phyloP scores from a whole-genome alignment of 2,329 filamentous ascomycete species.

The Cladosporium sp. region DNA sequence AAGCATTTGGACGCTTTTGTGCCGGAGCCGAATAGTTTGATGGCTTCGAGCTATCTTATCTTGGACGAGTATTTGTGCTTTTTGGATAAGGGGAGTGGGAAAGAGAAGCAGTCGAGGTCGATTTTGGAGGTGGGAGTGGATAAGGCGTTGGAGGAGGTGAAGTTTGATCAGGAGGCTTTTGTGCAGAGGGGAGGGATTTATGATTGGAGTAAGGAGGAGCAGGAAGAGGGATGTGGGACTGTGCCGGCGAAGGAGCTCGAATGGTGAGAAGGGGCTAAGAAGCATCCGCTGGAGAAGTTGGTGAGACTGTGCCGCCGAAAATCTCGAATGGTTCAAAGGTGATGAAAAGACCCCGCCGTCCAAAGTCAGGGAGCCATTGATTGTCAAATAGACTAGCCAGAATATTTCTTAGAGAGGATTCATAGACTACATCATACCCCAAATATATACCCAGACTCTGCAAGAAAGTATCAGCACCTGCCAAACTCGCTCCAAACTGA shows the following conservation, averaged over 20 bases:
- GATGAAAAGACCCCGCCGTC: too few relatives aligned
- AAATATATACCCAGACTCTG: too few relatives aligned
- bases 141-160: constrained; percentile 40
- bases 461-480: too few relatives aligned
- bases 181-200: constrained; percentile 44
- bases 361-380: too few relatives aligned
- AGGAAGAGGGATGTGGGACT: constrained; percentile 5
- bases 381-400: too few relatives aligned
- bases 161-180: constrained; percentile 46
- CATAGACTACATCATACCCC: too few relatives aligned
- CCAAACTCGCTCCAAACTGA: too few relatives aligned
- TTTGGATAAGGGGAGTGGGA: constrained; percentile 39
- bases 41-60: constrained; percentile 49
- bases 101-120: constrained; percentile 29
- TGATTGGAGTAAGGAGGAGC: constrained; percentile 37
- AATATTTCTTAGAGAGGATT: too few relatives aligned
- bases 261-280: constrained; percentile 9
- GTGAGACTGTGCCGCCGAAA: too few relatives aligned
- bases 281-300: too few relatives aligned
- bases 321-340: too few relatives aligned
- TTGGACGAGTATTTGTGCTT: constrained; percentile 51
- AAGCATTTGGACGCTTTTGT: constrained; percentile 39
- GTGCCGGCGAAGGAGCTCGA: constrained; percentile 12
- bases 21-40: constrained; percentile 47
- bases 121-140: constrained; percentile 47